Percentiles rank a stretch among this genome's conserved stretches.
Conservation (phyloP, 441 rosid genomes). For the Populus hybrid region DNA sequence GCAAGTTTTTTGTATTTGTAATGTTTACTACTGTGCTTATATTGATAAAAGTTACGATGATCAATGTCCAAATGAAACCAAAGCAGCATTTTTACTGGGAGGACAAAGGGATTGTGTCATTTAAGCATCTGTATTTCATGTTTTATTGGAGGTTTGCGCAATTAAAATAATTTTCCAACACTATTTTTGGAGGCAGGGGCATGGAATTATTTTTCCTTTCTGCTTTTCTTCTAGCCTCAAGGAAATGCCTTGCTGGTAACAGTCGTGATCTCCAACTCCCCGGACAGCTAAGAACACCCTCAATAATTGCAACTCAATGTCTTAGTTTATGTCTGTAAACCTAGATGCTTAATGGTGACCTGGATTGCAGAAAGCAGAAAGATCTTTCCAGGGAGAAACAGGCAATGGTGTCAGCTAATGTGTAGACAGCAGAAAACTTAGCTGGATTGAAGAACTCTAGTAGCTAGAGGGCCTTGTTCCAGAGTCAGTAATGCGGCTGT, state of each 20-base stretch:
- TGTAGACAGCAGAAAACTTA: too few species aligned
- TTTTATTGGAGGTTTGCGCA: neutral
- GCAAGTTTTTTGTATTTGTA: neutral
- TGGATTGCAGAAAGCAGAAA: too few species aligned
- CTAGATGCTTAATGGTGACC: too few species aligned
- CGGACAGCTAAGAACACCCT: neutral
- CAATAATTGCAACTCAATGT: too few species aligned
- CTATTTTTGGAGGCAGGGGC: neutral
- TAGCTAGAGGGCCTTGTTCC: neutral
- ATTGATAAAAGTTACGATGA: neutral
- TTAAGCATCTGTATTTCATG: neutral
- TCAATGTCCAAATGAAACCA: neutral
- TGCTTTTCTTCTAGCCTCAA: neutral
- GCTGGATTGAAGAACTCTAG: neutral
- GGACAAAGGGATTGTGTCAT: neutral
- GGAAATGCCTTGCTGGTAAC: neutral
- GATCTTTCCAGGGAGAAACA: too few species aligned
- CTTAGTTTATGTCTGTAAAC: too few species aligned
- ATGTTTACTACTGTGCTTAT: neutral
- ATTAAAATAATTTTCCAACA: neutral
- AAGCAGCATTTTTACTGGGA: neutral
- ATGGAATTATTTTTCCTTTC: neutral
- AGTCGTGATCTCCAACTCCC: neutral
- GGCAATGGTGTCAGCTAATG: too few species aligned
- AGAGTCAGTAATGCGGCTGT: neutral